These are phyloP conservation scores for Boehmeria nivea DNA, from an alignment of 306 rosid species.

Conservation along the genomic window DNA sequence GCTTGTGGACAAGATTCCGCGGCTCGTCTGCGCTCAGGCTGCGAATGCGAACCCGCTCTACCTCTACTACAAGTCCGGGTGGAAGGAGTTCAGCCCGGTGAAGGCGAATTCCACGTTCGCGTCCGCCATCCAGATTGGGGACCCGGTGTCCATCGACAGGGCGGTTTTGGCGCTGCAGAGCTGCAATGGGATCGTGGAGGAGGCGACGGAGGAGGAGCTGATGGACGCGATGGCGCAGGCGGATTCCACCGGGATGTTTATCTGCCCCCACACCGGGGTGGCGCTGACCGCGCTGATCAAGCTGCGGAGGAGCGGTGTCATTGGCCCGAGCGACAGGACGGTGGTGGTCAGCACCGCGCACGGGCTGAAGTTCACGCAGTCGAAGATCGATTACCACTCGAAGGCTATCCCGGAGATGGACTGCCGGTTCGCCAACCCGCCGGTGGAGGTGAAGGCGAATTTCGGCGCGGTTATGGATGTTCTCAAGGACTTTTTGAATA, in stretches of 20 bases:
- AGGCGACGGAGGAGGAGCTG: slow-evolving; percentile 67
- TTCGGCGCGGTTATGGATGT: slow-evolving; percentile 51
- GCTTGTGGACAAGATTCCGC: slow-evolving; percentile 56
- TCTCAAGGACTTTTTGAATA: slow-evolving; percentile 34
- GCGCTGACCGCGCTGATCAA: slow-evolving; percentile 63
- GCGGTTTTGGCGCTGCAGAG: slow-evolving; percentile 65
- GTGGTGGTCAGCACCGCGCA: slow-evolving; percentile 90
- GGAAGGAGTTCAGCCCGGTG: slow-evolving; percentile 57
- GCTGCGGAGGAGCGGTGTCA: slow-evolving; percentile 63
- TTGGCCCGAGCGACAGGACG: slow-evolving; percentile 45
- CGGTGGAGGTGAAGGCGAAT: slow-evolving; percentile 41
- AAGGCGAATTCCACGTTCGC: slow-evolving; percentile 62
- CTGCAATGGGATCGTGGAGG: slow-evolving; percentile 77
- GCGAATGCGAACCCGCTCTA: slow-evolving; percentile 78
- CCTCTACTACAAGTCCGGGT: slow-evolving; percentile 52
- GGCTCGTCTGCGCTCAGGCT: slow-evolving; percentile 82
- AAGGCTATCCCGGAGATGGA: slow-evolving; percentile 35
- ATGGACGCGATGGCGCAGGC: slow-evolving; percentile 85
- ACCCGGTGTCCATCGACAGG: slow-evolving; percentile 75
- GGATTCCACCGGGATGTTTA: slow-evolving; percentile 81
- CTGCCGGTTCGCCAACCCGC: slow-evolving; percentile 46
- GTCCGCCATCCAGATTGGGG: slow-evolving; percentile 82
- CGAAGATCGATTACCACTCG: slow-evolving; percentile 51
- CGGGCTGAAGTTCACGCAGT: slow-evolving; percentile 66
- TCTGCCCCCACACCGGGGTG: slow-evolving; percentile 82